These are phyloP conservation scores for Moricandia arvensis DNA, from an alignment of 345 rosid genomes.

Conservation along the genomic window DNA sequence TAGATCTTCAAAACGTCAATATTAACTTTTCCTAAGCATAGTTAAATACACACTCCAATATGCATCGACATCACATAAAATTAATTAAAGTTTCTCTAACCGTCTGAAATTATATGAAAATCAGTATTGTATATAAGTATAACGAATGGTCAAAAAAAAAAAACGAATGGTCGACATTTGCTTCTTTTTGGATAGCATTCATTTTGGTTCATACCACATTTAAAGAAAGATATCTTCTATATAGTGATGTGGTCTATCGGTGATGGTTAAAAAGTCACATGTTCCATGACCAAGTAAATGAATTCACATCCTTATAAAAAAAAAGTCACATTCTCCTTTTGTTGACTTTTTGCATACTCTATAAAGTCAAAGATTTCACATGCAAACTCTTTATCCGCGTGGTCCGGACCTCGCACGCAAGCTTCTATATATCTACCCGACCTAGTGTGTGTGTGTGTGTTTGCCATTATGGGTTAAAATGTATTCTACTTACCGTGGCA, in stretches of 20 bases:
- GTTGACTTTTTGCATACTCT: conserved; percentile 22
- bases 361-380: conserved; percentile 27
- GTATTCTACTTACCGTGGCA: conserved; percentile 57
- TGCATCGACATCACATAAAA: background rate
- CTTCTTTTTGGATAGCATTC: background rate
- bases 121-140: background rate
- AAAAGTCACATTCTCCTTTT: conserved; percentile 19
- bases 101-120: background rate
- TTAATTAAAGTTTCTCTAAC: background rate
- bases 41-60: background rate
- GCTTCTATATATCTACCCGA: background rate
- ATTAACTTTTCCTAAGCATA: background rate
- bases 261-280: too few species aligned
- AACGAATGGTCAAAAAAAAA: background rate
- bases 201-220: background rate
- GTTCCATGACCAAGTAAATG: too few species aligned
- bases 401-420: background rate
- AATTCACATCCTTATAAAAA: background rate
- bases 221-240: background rate
- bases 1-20: background rate
- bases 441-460: background rate
- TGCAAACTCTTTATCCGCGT: conserved; percentile 18
- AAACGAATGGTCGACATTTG: background rate
- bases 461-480: background rate
- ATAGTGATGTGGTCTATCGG: background rate